Evolutionary conservation across 2,329 filamentous ascomycete species (phyloP), one percentile per base, ranked within the genome.

Genomic region (Nigrograna mackinnonii): DNA sequence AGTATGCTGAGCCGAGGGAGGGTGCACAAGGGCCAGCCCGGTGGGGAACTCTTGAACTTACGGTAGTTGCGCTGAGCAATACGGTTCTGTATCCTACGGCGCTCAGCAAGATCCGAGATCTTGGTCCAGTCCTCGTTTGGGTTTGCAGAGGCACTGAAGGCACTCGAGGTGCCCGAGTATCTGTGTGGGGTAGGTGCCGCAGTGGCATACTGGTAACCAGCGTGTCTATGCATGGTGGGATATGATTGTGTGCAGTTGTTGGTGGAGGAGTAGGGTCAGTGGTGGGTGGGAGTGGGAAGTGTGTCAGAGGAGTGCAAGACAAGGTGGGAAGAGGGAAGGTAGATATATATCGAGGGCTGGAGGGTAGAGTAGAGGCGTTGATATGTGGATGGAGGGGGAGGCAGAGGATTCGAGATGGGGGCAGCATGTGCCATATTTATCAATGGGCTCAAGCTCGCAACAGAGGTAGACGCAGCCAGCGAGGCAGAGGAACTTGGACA

Each of bases 81-180:
- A 58, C 92, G 85, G 76, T 97, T 97, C 74, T 97, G 91, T 75
- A 96, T 96, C 66, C 91, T 83, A 62, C 91, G 80, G 64, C 94
- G 85, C 75, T 97, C 92, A 38, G 91, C 92, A 46, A 97, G 85
- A 71, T 97, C 92, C 44, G 92, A 95, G 68, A 97, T 96, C 83
- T 96, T 95, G 66, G 92, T 96, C 92, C 92, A 97, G 76, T 97
- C 92, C 75, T 97, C 92, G 65, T 96, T 91, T 41, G 92, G 89
- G 69, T 95, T 95, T 59, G 91, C 92, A 52, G 90, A 95, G 60
- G 87, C 87, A 73, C 89, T 95, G 78, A 95, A 96, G 58, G 92
- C 92, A 73, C 90, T 96, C 76, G 90, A 96, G 49, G 89, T 95
- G 67, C 85, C 86, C 59, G 86, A 85, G 64, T 89, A 85, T 68